These are phyloP conservation scores for Diaporthe sp. DNA, from an alignment of 2,329 filamentous ascomycete species.

Conservation along the genomic window DNA sequence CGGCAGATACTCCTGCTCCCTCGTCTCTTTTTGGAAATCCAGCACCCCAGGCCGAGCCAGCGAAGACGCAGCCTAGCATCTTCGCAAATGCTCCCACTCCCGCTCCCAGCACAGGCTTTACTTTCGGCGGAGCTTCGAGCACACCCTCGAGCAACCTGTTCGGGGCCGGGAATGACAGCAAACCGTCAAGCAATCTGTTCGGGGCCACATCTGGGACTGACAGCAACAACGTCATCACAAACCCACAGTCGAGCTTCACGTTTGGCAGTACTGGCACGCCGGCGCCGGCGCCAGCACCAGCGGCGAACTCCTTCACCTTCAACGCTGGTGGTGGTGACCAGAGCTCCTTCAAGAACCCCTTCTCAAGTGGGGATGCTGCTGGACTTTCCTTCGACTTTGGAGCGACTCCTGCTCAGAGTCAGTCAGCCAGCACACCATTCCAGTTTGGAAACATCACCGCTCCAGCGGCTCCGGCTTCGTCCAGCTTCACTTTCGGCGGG, in stretches of 20 bases:
- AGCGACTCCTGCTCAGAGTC: conserved; percentile 34
- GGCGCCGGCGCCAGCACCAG: conserved; percentile 29
- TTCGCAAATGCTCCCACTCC: conserved; percentile 37
- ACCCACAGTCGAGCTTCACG: conserved; percentile 11
- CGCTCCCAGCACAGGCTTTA: conserved; percentile 34
- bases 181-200: conserved; percentile 35
- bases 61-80: conserved; percentile 36
- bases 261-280: conserved; percentile 41
- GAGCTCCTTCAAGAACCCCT: conserved; percentile 51
- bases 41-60: conserved; percentile 28
- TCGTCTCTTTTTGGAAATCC: conserved; percentile 28
- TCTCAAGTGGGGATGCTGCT: conserved; percentile 44
- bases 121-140: conserved; percentile 26
- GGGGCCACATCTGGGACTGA: conserved; percentile 35
- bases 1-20: conserved; percentile 18
- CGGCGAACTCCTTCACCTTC: conserved; percentile 52
- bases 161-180: conserved; percentile 34
- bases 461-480: conserved; percentile 3
- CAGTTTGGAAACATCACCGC: conserved; percentile 36
- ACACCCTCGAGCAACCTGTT: conserved; percentile 33
- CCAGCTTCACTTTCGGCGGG: conserved; percentile 33
- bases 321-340: conserved; percentile 45
- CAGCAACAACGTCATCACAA: conserved; percentile 32
- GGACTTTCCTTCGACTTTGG: conserved; percentile 53
- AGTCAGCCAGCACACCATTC: conserved; percentile 37